Base-by-base conservation (phyloP, 352 stramenopile genomes). In the Phytophthora quininea region DNA sequence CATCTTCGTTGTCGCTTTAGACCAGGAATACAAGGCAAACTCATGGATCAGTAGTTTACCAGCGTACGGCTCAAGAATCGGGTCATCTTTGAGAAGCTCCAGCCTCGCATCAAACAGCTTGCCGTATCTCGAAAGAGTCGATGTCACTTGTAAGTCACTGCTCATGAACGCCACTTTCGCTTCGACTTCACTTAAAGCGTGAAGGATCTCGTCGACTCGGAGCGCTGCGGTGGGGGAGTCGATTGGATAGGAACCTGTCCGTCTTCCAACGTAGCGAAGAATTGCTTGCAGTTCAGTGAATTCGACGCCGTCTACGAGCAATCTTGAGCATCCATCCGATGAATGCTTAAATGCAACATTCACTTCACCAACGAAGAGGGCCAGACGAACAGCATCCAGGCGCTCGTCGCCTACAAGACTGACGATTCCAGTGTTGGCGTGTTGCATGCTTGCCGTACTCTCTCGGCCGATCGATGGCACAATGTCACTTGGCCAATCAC, bases 241-340 rank as follows among this genome's bases (percentile, higher is more conserved):
- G 10, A 52, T 54, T 10, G 84, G 80, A 57, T 91, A 90, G 29
- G 83, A 73, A 15, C 71, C 68, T 10, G 62, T 64, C 42, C 90
- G 62, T 1, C 80, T 74, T 4, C 89, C 89, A 5, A 74, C 82
- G 48, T 79, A 93, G 3, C 86, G 77, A 52, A 95, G 64, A 32
- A 93, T 86, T 4, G 78, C 73, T 10, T 78, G 65, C 24, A 65
- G 77, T 55, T 94, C 74, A 0, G 64, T 75, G 31, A 92, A 68
- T 31, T 68, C 56, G 3, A 77, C 43, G 2, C 75, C 80, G 45
- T 92, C 67, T 2, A 88, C 61, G 6, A 76, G 58, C 15, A 87
- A 53, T 50, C 73, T 62, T 0, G 71, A 69, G 3, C 74, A 4
- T 43, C 76, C 58, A 4, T 43, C 55, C 27, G 75, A 74, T 10